phyloP scores from a whole-genome alignment of 345 rosid genomes.

The Gossypium ekmanianum region DNA sequence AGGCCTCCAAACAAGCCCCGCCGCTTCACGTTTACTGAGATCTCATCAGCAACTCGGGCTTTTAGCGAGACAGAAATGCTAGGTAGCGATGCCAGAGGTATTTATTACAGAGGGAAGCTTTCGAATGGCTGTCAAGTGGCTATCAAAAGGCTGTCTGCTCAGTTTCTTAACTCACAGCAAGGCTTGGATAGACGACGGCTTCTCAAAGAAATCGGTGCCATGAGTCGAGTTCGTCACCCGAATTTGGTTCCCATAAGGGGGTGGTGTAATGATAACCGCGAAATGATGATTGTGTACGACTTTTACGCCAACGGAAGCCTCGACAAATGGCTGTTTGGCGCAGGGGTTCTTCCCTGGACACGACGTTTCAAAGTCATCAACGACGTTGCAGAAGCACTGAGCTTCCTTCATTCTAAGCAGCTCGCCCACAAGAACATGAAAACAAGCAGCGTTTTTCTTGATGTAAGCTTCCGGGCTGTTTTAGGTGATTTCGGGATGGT shows the following conservation, averaged over 20 bases:
- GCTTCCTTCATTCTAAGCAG: slow-evolving; percentile 36
- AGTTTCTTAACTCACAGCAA: slow-evolving; percentile 31
- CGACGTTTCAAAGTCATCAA: slow-evolving; percentile 36
- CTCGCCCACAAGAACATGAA: slow-evolving; percentile 54
- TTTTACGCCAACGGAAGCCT: slow-evolving; percentile 41
- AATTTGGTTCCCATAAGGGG: slow-evolving; percentile 45
- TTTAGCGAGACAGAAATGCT: slow-evolving; percentile 39
- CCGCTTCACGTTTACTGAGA: slow-evolving; percentile 31
- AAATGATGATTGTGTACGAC: slow-evolving; percentile 40
- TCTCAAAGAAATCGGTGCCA: slow-evolving; percentile 36
- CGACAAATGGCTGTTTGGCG: slow-evolving; percentile 45
- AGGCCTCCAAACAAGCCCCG: slow-evolving; percentile 50
- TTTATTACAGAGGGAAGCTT: slow-evolving; percentile 42
- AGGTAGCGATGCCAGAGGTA: slow-evolving; percentile 39
- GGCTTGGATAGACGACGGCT: slow-evolving; percentile 33
- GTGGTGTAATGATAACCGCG: slow-evolving; percentile 41
- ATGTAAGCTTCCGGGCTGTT: slow-evolving; percentile 46
- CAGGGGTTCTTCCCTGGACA: slow-evolving; percentile 48
- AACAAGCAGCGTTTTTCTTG: slow-evolving; percentile 39
- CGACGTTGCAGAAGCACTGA: slow-evolving; percentile 39
- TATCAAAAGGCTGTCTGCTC: slow-evolving; percentile 35
- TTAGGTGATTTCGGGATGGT: slow-evolving; percentile 51
- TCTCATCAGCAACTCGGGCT: slow-evolving; percentile 38
- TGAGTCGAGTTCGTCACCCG: slow-evolving; percentile 43
- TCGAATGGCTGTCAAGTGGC: slow-evolving; percentile 40